Conservation (phyloP, 2,329 filamentous ascomycete genomes). For the Lasiodiplodia sp. region DNA sequence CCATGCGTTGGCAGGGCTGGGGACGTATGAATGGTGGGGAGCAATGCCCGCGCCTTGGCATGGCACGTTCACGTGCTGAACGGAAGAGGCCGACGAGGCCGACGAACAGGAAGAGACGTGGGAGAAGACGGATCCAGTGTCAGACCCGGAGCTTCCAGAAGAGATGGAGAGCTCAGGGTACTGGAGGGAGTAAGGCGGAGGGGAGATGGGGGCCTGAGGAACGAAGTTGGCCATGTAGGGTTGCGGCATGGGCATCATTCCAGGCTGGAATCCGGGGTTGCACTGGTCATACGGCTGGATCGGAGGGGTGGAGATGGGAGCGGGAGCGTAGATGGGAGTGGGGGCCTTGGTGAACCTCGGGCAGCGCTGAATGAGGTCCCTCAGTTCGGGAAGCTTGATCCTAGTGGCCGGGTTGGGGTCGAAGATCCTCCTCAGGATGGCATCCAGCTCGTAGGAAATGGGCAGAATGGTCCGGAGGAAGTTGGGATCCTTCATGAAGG, state of each 20-base stretch:
- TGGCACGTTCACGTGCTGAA: conserved; percentile 11
- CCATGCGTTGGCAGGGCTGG: conserved; percentile 45
- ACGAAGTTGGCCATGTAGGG: conserved; percentile 43
- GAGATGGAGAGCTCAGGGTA: conserved; percentile 40
- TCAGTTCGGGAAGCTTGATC: conserved; percentile 81
- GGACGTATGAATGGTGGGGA: conserved; percentile 46
- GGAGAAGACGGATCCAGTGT: conserved; percentile 51
- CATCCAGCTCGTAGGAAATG: conserved; percentile 86
- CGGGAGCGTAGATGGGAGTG: conserved; percentile 51
- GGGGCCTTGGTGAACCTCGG: conserved; percentile 68
- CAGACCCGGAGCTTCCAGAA: conserved; percentile 48
- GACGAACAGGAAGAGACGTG: conserved; percentile 43
- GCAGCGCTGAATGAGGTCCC: conserved; percentile 78
- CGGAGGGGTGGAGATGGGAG: conserved; percentile 53
- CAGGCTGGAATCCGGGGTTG: conserved; percentile 31
- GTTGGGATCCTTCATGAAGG: conserved; percentile 81
- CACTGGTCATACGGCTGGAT: conserved; percentile 50
- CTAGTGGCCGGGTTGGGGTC: conserved; percentile 82
- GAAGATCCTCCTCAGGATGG: conserved; percentile 87
- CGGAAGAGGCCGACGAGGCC: conserved; percentile 24
- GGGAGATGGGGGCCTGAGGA: conserved; percentile 41
- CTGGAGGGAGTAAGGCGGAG: conserved; percentile 36
- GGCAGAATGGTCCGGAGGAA: conserved; percentile 95
- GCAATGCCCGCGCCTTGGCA: conserved; percentile 21
- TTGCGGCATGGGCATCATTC: conserved; percentile 38